phyloP scores from a whole-genome alignment of 2,329 filamentous ascomycete species.

The Acrocalymma vagum region DNA sequence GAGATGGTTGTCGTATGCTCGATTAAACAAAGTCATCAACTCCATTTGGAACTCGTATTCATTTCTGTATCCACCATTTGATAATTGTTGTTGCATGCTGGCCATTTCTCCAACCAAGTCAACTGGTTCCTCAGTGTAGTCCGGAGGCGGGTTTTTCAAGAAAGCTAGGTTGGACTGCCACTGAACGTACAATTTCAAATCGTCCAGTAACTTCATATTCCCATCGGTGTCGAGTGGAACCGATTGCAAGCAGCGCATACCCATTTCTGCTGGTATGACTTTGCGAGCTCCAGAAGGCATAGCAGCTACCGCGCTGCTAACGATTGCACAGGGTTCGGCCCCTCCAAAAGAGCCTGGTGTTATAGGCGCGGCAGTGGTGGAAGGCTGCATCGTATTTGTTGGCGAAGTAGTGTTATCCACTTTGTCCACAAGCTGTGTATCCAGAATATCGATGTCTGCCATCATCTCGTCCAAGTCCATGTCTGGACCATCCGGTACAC shows the following conservation, averaged over 20 bases:
- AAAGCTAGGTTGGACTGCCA: slow-evolving; percentile 52
- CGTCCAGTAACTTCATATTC: slow-evolving; percentile 41
- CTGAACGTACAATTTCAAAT: slow-evolving; percentile 44
- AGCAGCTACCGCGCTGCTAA: slow-evolving; percentile 35
- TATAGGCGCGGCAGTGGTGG: slow-evolving; percentile 20
- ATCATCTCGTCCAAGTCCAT: slow-evolving; percentile 36
- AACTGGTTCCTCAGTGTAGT: slow-evolving; percentile 47
- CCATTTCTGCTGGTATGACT: slow-evolving; percentile 43
- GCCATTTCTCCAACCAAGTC: slow-evolving; percentile 50
- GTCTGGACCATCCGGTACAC: slow-evolving; percentile 37
- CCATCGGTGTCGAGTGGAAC: slow-evolving; percentile 47
- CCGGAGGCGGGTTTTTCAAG: slow-evolving; percentile 46
- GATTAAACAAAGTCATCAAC: slow-evolving; percentile 42
- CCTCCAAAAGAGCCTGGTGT: slow-evolving; percentile 22
- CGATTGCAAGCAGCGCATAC: slow-evolving; percentile 42
- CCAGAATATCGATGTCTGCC: slow-evolving; percentile 25
- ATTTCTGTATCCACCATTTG: slow-evolving; percentile 38
- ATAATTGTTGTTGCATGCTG: slow-evolving; percentile 39
- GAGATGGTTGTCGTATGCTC: slow-evolving; percentile 53
- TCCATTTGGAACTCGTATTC: slow-evolving; percentile 53
- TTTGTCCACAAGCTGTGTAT: slow-evolving; percentile 18
- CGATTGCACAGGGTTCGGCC: slow-evolving; percentile 41
- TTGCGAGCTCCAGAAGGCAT: slow-evolving; percentile 35
- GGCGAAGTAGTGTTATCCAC: slow-evolving; percentile 21
- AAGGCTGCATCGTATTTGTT: slow-evolving; percentile 19